Conservation (phyloP, 1,284 basidiomycete species). For the Mycena citricolor region DNA sequence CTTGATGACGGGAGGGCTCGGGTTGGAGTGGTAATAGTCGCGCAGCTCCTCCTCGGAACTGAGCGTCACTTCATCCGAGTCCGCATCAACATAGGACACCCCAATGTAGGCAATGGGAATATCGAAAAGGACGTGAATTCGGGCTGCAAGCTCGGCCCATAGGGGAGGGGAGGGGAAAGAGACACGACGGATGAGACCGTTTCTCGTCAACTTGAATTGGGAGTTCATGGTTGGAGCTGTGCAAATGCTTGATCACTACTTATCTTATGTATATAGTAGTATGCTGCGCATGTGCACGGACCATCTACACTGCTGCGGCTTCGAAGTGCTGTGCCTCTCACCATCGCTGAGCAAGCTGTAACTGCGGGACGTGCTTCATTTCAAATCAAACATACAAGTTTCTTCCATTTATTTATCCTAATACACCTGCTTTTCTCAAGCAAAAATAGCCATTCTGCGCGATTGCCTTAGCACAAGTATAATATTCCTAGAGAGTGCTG, state of each 20-base stretch:
- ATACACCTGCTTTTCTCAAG: too few relatives aligned
- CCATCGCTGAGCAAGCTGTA: too few relatives aligned
- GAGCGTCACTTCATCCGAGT: conserved; percentile 71
- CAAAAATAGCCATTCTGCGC: conserved; percentile 69
- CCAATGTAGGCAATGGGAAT: conserved; percentile 58
- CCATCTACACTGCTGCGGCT: too few relatives aligned
- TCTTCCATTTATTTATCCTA: too few relatives aligned
- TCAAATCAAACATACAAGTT: too few relatives aligned
- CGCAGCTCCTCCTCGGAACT: conserved; percentile 67
- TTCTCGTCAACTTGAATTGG: conserved; percentile 55
- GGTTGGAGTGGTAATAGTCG: conserved; percentile 57
- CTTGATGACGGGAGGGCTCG: conserved; percentile 42
- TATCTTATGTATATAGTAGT: conserved; percentile 13
- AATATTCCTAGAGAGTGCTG: too few relatives aligned
- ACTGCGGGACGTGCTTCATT: too few relatives aligned
- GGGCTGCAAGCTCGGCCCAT: conserved; percentile 57
- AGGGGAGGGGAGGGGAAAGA: conserved; percentile 49
- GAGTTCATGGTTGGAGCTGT: conserved; percentile 38
- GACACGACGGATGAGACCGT: conserved; percentile 57
- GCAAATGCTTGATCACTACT: conserved; percentile 1
- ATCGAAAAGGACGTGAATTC: conserved; percentile 53
- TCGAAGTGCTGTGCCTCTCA: too few relatives aligned
- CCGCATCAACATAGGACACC: conserved; percentile 67
- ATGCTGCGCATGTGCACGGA: conserved; percentile 21
- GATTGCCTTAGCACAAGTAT: too few relatives aligned